A percentile compares a stretch with the other conserved stretches of the same genome.
These are phyloP conservation scores for Calonectria fujianensis DNA, from an alignment of 2,329 filamentous ascomycete species.

Conservation along the genomic window DNA sequence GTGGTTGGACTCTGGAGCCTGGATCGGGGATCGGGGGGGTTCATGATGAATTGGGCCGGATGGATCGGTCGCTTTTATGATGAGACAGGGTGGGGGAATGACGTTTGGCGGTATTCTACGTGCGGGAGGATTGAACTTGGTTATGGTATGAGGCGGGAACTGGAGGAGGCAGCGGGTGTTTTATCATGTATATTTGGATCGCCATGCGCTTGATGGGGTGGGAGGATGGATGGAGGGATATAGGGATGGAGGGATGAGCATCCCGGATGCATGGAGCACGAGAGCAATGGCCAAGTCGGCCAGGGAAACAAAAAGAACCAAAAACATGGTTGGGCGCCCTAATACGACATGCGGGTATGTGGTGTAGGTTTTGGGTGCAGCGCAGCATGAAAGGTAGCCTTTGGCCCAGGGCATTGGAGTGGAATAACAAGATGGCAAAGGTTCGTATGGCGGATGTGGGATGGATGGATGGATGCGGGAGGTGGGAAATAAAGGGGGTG, in stretches of 20 bases:
- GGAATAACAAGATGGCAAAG: neutral
- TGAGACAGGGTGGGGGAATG: constrained; percentile 20
- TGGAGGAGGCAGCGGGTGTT: constrained; percentile 6
- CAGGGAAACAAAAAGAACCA: neutral
- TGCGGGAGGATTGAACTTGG: constrained; percentile 10
- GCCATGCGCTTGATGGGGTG: neutral
- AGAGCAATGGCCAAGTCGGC: constrained; percentile 13
- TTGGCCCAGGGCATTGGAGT: neutral
- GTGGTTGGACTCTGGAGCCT: constrained; percentile 14
- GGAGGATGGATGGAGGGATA: neutral
- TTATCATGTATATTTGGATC: neutral
- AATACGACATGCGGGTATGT: constrained; percentile 15
- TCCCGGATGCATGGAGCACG: neutral
- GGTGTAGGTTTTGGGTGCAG: constrained; percentile 2
- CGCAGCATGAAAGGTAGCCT: neutral
- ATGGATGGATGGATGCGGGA: constrained; percentile 12
- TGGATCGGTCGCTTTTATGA: constrained; percentile 27
- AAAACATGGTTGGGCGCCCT: constrained; percentile 8
- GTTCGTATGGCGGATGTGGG: constrained; percentile 17
- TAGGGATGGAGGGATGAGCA: too few relatives aligned
- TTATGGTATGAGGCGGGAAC: constrained; percentile 7
- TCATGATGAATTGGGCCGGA: constrained; percentile 34
- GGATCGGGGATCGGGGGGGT: constrained; percentile 5
- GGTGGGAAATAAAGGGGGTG: constrained; percentile 29
- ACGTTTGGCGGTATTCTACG: constrained; percentile 6